Percentiles rank a stretch among this genome's conserved stretches.
phyloP scores from a whole-genome alignment of 805 yeast species.

The Wickerhamiella bombiphila region DNA sequence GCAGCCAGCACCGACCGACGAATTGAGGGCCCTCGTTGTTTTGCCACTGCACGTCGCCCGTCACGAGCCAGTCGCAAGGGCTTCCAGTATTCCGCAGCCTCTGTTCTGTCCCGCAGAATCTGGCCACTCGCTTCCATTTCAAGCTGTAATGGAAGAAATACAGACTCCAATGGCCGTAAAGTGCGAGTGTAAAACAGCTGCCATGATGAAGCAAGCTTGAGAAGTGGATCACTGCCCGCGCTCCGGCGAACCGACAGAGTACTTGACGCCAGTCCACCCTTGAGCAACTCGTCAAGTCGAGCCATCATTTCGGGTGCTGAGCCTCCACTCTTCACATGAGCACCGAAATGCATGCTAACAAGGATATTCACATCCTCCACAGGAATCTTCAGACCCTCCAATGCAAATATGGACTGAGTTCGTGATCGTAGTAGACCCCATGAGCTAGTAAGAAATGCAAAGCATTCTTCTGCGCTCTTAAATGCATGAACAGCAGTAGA shows the following conservation, averaged over 20 bases:
- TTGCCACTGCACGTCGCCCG: not conserved
- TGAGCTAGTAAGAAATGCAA: conserved; percentile 31
- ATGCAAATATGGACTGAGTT: conserved; percentile 33
- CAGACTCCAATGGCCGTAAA: conserved; percentile 44
- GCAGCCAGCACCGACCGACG: conserved; percentile 22
- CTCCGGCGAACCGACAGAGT: conserved; percentile 13
- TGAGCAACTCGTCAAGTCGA: conserved; percentile 34
- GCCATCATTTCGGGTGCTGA: conserved; percentile 27
- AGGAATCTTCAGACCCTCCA: conserved; percentile 29
- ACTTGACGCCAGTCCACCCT: conserved; percentile 26
- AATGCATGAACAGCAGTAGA: conserved; percentile 11
- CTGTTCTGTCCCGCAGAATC: conserved; percentile 23
- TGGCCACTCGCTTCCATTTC: conserved; percentile 34
- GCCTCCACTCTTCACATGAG: conserved; percentile 27
- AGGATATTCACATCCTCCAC: conserved; percentile 43
- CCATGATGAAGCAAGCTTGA: conserved; percentile 35
- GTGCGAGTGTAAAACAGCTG: conserved; percentile 39
- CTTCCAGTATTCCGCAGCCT: conserved; percentile 26
- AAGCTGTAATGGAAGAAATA: conserved; percentile 43
- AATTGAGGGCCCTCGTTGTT: conserved; percentile 13
- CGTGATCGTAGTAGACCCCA: conserved; percentile 34
- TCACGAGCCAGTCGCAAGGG: conserved; percentile 13
- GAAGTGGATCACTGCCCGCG: conserved; percentile 16
- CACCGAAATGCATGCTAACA: conserved; percentile 28
- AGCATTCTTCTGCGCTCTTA: conserved; percentile 24